Evolutionary conservation across 148 eudicot genomes (phyloP).

Genomic region (Chenopodium album): DNA sequence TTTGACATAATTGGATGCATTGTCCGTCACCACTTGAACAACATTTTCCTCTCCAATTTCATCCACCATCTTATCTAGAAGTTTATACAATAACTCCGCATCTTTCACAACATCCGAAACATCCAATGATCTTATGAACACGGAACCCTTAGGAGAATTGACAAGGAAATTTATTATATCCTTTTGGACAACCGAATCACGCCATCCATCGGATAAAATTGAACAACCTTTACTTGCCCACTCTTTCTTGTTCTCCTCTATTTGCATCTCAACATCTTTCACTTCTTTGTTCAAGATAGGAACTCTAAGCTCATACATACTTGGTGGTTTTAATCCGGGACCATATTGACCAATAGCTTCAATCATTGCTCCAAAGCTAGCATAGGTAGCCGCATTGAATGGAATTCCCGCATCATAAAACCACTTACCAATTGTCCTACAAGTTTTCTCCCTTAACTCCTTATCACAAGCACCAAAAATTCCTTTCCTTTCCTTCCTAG

Average conservation of each 20-base stretch:
- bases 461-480: not conserved
- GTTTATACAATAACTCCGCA: not conserved
- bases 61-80: slow-evolving; percentile 20
- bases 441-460: slow-evolving; percentile 4
- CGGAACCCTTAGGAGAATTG: slow-evolving; percentile 13
- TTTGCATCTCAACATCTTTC: not conserved
- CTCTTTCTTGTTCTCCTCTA: not conserved
- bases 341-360: slow-evolving; percentile 16
- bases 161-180: slow-evolving; percentile 21
- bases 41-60: slow-evolving; percentile 21
- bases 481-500: not conserved
- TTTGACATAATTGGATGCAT: slow-evolving; percentile 16
- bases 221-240: slow-evolving; percentile 11
- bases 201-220: not conserved
- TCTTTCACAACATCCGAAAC: not conserved
- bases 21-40: slow-evolving; percentile 20
- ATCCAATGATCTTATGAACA: slow-evolving; percentile 18
- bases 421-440: slow-evolving; percentile 6
- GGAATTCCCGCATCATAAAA: slow-evolving; percentile 15
- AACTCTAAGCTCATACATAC: slow-evolving; percentile 19
- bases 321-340: slow-evolving; percentile 10
- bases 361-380: not conserved
- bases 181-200: not conserved
- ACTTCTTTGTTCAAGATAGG: slow-evolving; percentile 8
- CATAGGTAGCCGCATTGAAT: slow-evolving; percentile 15